Percentiles rank a stretch among this genome's conserved stretches.
These are phyloP conservation scores for Coemansia sp. DNA, from an alignment of 192 early-diverging fungal genomes.

Conservation along the genomic window DNA sequence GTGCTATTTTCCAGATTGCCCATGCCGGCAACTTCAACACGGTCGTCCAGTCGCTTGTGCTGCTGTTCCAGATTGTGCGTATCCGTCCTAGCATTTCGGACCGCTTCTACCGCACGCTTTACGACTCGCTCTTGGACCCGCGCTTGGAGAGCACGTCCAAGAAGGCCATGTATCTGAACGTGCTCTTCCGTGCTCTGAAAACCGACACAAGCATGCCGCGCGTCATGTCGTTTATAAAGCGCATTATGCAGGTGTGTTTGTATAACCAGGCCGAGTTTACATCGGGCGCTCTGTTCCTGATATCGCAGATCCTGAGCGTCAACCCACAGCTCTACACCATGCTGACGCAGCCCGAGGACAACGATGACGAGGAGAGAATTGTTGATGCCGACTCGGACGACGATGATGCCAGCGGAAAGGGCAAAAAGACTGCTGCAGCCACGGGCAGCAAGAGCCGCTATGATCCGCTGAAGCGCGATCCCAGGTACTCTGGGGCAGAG, in stretches of 20 bases:
- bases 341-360: slow-evolving; percentile 51
- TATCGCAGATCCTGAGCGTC: slow-evolving; percentile 63
- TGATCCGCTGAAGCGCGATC: slow-evolving; percentile 84
- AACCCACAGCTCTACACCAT: slow-evolving; percentile 55
- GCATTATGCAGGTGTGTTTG: slow-evolving; percentile 74
- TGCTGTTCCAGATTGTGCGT: slow-evolving; percentile 68
- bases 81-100: slow-evolving; percentile 59
- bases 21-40: slow-evolving; percentile 90
- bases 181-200: slow-evolving; percentile 80
- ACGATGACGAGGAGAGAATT: slow-evolving; percentile 17
- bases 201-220: slow-evolving; percentile 65
- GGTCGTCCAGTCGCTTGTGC: slow-evolving; percentile 85
- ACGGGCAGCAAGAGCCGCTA: slow-evolving; percentile 45
- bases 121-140: slow-evolving; percentile 82
- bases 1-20: slow-evolving; percentile 87
- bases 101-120: slow-evolving; percentile 88
- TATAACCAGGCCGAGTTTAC: slow-evolving; percentile 78
- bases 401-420: slow-evolving; percentile 1
- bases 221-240: slow-evolving; percentile 84
- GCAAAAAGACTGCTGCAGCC: background rate
- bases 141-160: slow-evolving; percentile 74
- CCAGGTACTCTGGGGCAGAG: slow-evolving; percentile 77
- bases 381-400: slow-evolving; percentile 5
- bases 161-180: slow-evolving; percentile 91
- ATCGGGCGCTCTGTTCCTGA: slow-evolving; percentile 78